These are phyloP conservation scores for Climacium dendroides DNA, from an alignment of 225 moss, liverwort and hornwort genomes.

Conservation along the genomic window DNA sequence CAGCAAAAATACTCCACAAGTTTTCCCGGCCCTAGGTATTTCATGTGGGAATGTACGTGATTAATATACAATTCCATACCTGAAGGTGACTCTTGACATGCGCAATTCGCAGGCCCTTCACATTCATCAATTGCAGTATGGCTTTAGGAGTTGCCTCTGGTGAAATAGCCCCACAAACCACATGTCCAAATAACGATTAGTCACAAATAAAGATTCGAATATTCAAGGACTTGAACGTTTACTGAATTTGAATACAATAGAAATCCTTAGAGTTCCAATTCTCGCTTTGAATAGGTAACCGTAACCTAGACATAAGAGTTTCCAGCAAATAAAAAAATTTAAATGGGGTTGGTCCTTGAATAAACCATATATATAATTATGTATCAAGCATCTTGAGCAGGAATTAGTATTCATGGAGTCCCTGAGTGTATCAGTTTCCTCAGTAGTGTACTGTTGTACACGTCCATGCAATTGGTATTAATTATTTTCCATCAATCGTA, in stretches of 20 bases:
- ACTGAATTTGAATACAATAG: not conserved
- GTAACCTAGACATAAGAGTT: not conserved
- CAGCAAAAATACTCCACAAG: not conserved
- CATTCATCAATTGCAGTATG: constrained; percentile 42
- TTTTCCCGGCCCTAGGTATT: not conserved
- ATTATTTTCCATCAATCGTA: not conserved
- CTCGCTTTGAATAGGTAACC: not conserved
- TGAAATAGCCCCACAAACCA: not conserved
- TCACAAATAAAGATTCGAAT: not conserved
- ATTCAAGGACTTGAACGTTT: not conserved
- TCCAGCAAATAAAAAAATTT: not conserved
- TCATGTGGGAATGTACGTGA: not conserved
- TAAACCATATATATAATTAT: not conserved
- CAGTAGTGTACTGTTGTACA: not conserved
- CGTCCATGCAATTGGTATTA: not conserved
- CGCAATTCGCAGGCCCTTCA: constrained; percentile 34
- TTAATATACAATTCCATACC: not conserved
- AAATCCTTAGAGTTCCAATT: not conserved
- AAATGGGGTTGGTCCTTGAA: too few relatives aligned
- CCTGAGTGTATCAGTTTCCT: not conserved
- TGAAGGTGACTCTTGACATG: constrained; percentile 64
- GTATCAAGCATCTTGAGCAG: not conserved
- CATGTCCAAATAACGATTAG: not conserved
- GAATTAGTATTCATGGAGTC: not conserved
- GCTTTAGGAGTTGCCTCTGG: constrained; percentile 61